These are phyloP conservation scores for Toxicodendron radicans DNA, from an alignment of 345 rosid genomes.

Conservation along the genomic window DNA sequence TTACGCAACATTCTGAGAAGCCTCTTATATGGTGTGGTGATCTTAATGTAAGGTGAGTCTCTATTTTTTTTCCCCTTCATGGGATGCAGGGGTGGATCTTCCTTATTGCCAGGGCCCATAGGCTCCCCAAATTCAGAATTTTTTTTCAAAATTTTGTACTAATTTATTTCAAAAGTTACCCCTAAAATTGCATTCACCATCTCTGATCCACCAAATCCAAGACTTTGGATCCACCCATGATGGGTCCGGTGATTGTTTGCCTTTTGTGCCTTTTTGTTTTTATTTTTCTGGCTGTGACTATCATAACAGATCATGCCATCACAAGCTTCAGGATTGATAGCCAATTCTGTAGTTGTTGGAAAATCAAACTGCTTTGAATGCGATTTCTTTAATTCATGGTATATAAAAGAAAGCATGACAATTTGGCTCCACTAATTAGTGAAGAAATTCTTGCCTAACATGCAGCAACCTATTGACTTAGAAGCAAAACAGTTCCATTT, in stretches of 20 bases:
- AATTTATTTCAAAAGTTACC: too few species aligned
- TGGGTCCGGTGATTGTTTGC: neutral
- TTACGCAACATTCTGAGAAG: constrained; percentile 61
- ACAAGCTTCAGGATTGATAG: neutral
- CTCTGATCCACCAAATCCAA: too few species aligned
- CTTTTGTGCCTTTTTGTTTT: neutral
- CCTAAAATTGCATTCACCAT: too few species aligned
- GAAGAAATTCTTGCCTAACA: neutral
- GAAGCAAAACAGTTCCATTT: neutral
- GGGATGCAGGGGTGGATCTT: neutral
- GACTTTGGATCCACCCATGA: too few species aligned
- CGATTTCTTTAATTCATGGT: neutral
- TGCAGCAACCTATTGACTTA: neutral
- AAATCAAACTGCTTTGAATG: neutral
- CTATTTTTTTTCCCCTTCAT: neutral
- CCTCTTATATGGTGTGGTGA: constrained; percentile 98
- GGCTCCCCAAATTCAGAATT: too few species aligned
- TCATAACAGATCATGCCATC: neutral
- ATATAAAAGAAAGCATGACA: neutral
- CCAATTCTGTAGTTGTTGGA: neutral
- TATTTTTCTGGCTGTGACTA: neutral
- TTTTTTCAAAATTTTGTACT: too few species aligned
- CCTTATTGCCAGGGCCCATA: too few species aligned
- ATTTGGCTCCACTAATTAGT: neutral
- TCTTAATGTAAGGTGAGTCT: constrained; percentile 78